Base-by-base conservation (phyloP, 2,329 filamentous ascomycete genomes). In the Microdochium bolleyi region DNA sequence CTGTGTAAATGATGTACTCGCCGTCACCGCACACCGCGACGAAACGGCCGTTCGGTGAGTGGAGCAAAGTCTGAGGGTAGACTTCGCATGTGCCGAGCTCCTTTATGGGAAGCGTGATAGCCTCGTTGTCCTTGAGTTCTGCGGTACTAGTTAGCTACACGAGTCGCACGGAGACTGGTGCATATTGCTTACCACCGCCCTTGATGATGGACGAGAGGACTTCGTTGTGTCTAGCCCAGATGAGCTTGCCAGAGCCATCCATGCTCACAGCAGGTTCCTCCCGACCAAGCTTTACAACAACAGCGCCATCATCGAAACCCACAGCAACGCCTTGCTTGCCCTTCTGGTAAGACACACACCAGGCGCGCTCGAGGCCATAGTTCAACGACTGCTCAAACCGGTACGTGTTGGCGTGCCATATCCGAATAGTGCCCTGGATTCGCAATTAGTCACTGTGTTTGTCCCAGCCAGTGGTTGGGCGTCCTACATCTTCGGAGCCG, bases 391-490 rank as follows among this genome's bases (percentile, higher is more conserved):
- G 94, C 71, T 97, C 94, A 55, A 97, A 82, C 59, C 94, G 82
- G 72, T 97, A 97, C 51, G 94, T 99, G 66, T 96, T 96, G 58
- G 92, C 92, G 68, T 99, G 92, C 94, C 94, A 99, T 70, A 99
- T 92, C 72, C 96, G 95, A 67, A 99, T 85, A 1, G 92, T 96
- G 58, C 92, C 30, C 48, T 49, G 3, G 7, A 22, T 14, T 41
- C 16, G 19, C 19, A 16, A 24, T 52, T 10, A 13, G 8, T 11
- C 25, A 19, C 5, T 25, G 9, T n/a, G 2, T 21, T 24, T 27
- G 7, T 24, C 14, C 16, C 2, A n/a, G 2, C 2, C 9, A 25
- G 22, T 10, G 7, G 25, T 27, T 19, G 19, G 11, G 46, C 1
- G n/a, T 19, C 19, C 24, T 19, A 16, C 92, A 70, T 99, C 94